Base-by-base conservation (phyloP, 2,329 filamentous ascomycete genomes). In the Pseudogymnoascus sp. region DNA sequence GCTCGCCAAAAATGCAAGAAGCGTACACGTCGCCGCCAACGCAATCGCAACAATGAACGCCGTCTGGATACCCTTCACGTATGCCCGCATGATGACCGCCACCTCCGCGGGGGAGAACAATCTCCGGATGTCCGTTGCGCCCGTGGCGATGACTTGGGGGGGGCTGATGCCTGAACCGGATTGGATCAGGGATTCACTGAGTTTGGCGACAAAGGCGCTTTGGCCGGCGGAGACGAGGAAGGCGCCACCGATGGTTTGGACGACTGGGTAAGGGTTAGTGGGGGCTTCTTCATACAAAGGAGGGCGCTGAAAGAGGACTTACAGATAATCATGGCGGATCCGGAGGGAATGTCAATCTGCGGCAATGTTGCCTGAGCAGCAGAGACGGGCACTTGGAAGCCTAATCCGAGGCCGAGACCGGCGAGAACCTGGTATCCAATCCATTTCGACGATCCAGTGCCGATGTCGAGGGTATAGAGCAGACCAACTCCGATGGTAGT, bases 161-260 rank as follows among this genome's bases (percentile, higher is more conserved):
- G 74, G 63, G 61, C 74, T 60, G 59, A 74, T 64, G 35, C 61
- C 20, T 58, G 73, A 69, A 50, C 71, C 70, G 28, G 70, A 68
- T 5, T 38, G 16, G 0, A 61, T 50, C 0, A 79, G n/a, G 5
- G 64, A 30, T 22, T 63, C 63, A 3, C 58, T 65, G 6, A 71
- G 61, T 8, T 67, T 69, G 47, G 71, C 71, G 12, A 63, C 70
- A 67, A 72, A 72, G 38, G 84, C 77, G 3, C 79, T 79, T 68
- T 85, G 80, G 0, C 81, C 82, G 20, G 84, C 79, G 1, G 81
- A 78, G 3, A 84, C 80, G 63, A 84, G 83, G 18, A 86, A 72
- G 33, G 83, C 81, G 33, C 81, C 82, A 11, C 83, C 83, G 2
- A 86, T 76, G 64, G 83, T 83, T 70, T 86, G 82, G 37, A 77